Conservation (phyloP, 73 alveolate genomes). For the Tetrahymena borealis region DNA sequence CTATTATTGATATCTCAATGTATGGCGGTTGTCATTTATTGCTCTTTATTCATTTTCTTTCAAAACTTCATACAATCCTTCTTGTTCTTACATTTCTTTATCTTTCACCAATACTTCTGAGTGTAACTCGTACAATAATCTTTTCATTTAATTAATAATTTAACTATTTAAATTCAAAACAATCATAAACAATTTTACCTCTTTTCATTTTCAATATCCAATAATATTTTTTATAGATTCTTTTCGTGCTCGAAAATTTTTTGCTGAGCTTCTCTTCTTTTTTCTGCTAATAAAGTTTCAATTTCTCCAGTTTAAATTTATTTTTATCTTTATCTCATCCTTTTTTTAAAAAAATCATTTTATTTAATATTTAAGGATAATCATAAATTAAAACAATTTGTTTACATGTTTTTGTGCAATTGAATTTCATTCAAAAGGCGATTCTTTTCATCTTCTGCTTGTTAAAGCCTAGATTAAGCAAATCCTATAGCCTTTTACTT, state of each 20-base stretch:
- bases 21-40: neutral
- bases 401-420: neutral
- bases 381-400: neutral
- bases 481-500: neutral
- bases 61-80: neutral
- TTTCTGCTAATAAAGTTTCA: neutral
- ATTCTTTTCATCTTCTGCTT: neutral
- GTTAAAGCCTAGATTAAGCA: neutral
- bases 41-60: neutral
- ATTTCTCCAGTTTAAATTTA: neutral
- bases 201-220: neutral
- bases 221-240: neutral
- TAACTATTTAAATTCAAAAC: neutral
- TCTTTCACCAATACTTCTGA: neutral
- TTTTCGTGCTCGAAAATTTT: neutral
- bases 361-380: neutral
- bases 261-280: neutral
- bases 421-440: neutral
- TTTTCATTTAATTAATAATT: neutral
- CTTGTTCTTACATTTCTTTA: neutral
- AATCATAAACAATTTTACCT: neutral
- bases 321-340: neutral
- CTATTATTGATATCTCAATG: neutral
- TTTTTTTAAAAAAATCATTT: neutral
- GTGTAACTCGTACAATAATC: neutral